Conservation (phyloP, 192 early-diverging fungal genomes). For the Coemansia sp. region DNA sequence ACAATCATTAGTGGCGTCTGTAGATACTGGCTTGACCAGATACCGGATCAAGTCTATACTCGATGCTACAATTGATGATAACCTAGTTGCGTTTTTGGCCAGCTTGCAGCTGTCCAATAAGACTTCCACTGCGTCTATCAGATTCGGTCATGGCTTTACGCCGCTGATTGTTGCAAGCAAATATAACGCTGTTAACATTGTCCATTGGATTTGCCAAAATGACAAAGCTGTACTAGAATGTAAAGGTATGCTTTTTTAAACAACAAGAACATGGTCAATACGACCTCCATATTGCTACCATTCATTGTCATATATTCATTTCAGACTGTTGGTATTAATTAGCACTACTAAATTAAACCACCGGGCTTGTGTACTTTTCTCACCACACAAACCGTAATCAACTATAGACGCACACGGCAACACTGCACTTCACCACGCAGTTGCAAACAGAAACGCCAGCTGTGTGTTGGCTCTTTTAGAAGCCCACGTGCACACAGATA, state of each 20-base stretch:
- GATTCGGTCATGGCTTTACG: constrained; percentile 13
- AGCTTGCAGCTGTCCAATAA: constrained; percentile 2
- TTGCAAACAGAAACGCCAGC: constrained; percentile 8
- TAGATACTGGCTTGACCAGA: background rate
- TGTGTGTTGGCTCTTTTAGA: constrained; percentile 15
- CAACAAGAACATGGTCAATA: too few species aligned
- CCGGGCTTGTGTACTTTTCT: background rate
- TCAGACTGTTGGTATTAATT: too few species aligned
- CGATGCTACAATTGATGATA: constrained; percentile 10
- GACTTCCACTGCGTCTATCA: background rate
- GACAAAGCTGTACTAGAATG: constrained; percentile 11
- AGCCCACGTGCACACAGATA: background rate
- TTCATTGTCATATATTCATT: too few species aligned
- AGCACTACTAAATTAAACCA: background rate
- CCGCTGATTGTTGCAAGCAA: constrained; percentile 36
- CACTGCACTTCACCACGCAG: constrained; percentile 36
- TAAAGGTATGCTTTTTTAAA: too few species aligned
- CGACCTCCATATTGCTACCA: too few species aligned
- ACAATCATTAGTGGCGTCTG: constrained; percentile 3
- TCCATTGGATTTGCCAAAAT: constrained; percentile 28
- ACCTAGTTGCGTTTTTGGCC: constrained; percentile 8
- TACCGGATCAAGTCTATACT: constrained; percentile 8
- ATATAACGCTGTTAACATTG: constrained; percentile 21
- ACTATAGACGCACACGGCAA: constrained; percentile 31
- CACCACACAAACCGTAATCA: background rate